A percentile compares a stretch with the other conserved stretches of the same genome.
These are phyloP conservation scores for Populus tremula DNA, from an alignment of 345 rosid species.

Conservation along the genomic window DNA sequence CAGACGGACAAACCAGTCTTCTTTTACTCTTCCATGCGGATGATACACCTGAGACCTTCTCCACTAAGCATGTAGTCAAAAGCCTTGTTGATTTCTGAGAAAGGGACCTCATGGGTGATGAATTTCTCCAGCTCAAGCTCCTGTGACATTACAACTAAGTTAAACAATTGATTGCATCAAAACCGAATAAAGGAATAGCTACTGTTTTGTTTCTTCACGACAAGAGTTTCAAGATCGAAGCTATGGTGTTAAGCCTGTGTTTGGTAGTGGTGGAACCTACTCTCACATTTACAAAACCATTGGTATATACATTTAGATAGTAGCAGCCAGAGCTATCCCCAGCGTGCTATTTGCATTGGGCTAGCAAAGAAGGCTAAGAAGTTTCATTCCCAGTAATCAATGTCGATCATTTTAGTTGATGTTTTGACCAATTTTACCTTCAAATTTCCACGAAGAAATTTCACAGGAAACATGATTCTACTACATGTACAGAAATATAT, in stretches of 20 bases:
- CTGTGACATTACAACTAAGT: conserved; percentile 11
- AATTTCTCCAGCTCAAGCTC: conserved; percentile 48
- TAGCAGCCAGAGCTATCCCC: too few species aligned
- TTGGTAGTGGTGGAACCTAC: too few species aligned
- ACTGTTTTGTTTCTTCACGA: not conserved
- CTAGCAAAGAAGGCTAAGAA: not conserved
- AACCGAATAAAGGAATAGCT: not conserved
- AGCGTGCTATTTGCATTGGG: not conserved
- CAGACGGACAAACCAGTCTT: not conserved
- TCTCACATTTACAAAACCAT: too few species aligned
- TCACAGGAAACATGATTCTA: not conserved
- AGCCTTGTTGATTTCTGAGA: conserved; percentile 53
- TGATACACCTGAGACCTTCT: conserved; percentile 44
- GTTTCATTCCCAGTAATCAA: not conserved
- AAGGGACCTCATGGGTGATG: conserved; percentile 44
- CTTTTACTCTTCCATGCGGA: conserved; percentile 33
- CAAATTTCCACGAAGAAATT: not conserved
- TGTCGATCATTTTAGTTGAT: not conserved
- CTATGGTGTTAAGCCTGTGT: not conserved
- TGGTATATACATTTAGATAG: too few species aligned
- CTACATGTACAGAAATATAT: not conserved
- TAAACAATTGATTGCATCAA: not conserved
- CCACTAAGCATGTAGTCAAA: conserved; percentile 53
- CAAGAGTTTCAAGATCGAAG: not conserved
- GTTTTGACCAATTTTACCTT: not conserved